Evolutionary conservation across 2,329 filamentous ascomycete genomes (phyloP), one percentile per base, ranked within the genome.

Genomic region (Pseudocercospora musae): DNA sequence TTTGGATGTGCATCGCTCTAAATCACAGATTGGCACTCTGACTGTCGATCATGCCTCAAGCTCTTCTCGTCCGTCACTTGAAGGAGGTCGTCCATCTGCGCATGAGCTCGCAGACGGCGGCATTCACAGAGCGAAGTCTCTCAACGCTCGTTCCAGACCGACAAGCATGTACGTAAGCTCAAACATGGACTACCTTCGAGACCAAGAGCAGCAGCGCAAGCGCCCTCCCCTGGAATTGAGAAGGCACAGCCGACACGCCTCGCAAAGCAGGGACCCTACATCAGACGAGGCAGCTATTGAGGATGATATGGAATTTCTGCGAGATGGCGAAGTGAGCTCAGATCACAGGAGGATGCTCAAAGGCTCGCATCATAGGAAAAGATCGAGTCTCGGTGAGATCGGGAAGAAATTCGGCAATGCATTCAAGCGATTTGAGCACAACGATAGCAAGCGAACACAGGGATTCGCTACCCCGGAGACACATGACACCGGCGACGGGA

Each of bases 371-470:
- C 84, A 89, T 67, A 78, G 79, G 52, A 96, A 96, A 75, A 85
- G 90, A 10, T 83, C 87, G 0, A 95, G 91, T 74, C 77, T 96
- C 66, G 84, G 85, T 11, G 85, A 83, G 1, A 83, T 89, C 59
- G 62, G 67, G 6, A 70, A 68, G n/a, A 72, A 68, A 13, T 97
- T 98, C 74, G 92, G 93, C 0, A 93, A 97, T 71, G 93, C 94
- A 2, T 97, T 98, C 78, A 92, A 94, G 72, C 85, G 90, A 5
- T 98, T 98, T 69, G 95, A 99, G 54, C 58, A 65, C n/a, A 63
- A 48, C 52, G 65, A 70, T 10, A 59, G 60, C 31, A 56, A 56
- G n/a, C 57, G 61, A 31, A 57, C 52, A 11, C 60, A 66, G 20
- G 66, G 57, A 15, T 63, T 63, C 1, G 52, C 63, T 20, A 70